A percentile compares a stretch with the other conserved stretches of the same genome.
These are phyloP conservation scores for Turnera subulata DNA, from an alignment of 345 rosid species.

Conservation along the genomic window DNA sequence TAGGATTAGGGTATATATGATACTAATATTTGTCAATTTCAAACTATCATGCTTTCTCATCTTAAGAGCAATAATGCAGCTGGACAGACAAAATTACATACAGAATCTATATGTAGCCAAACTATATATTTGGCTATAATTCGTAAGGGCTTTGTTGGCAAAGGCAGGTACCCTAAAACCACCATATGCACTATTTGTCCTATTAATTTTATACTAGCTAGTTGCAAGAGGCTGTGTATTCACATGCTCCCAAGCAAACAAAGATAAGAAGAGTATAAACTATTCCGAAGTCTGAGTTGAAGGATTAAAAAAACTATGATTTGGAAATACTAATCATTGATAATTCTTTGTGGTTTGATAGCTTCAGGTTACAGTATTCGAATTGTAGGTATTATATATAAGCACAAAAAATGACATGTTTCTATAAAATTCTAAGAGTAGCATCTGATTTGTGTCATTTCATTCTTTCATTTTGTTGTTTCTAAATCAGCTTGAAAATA, in stretches of 20 bases:
- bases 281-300: no score
- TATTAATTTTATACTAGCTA: neutral
- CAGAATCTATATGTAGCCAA: neutral
- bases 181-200: neutral
- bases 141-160: neutral
- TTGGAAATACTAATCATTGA: no score
- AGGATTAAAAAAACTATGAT: no score
- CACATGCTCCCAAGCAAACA: conserved; percentile 14
- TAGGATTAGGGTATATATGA: conserved; percentile 4
- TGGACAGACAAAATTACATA: neutral
- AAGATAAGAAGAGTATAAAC: no score
- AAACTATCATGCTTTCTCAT: neutral
- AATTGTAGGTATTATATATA: no score
- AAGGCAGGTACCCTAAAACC: neutral
- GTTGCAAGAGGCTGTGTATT: conserved; percentile 1
- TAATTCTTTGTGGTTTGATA: no score
- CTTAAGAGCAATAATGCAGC: conserved; percentile 5
- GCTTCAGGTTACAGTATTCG: no score
- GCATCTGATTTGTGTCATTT: no score
- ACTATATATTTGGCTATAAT: neutral
- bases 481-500: no score
- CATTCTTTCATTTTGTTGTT: no score
- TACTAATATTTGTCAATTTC: neutral
- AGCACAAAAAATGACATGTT: no score
- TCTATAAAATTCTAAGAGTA: no score